Conservation (phyloP, 2,329 filamentous ascomycete genomes). For the Phialophora chinensis region DNA sequence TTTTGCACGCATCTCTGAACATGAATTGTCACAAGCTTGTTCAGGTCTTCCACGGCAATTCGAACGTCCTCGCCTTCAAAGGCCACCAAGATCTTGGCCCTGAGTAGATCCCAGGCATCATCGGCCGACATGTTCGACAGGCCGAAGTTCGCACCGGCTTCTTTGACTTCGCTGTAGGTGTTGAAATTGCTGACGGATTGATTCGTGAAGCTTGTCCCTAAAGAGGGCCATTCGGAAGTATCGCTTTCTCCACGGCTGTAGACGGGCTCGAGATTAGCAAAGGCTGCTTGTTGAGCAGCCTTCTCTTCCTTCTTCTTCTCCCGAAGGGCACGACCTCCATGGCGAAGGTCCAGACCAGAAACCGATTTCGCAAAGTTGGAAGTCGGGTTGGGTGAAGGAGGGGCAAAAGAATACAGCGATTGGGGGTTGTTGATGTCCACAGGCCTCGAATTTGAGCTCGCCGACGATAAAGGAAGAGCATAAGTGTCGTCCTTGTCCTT, state of each 20-base stretch:
- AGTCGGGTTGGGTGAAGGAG: constrained; percentile 65
- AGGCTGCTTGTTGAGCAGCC: constrained; percentile 42
- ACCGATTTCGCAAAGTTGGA: constrained; percentile 78
- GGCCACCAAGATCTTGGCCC: constrained; percentile 66
- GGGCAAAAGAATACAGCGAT: constrained; percentile 70
- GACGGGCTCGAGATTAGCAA: constrained; percentile 41
- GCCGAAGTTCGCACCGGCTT: constrained; percentile 57
- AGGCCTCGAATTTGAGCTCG: constrained; percentile 68
- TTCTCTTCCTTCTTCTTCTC: constrained; percentile 83
- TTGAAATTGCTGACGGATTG: constrained; percentile 35
- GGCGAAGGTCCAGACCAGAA: constrained; percentile 77
- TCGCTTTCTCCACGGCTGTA: constrained; percentile 40
- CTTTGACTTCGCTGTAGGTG: constrained; percentile 37
- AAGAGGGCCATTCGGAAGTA: constrained; percentile 39
- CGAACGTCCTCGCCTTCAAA: constrained; percentile 70
- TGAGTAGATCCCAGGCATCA: constrained; percentile 70
- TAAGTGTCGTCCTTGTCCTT: constrained; percentile 66
- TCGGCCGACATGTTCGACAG: constrained; percentile 72
- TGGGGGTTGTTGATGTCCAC: constrained; percentile 67
- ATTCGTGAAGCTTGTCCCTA: constrained; percentile 35
- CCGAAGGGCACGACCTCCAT: constrained; percentile 75
- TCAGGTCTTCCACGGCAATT: constrained; percentile 70
- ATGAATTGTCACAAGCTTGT: constrained; percentile 66
- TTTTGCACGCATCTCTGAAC: constrained; percentile 68
- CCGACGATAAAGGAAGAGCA: constrained; percentile 66